phyloP scores from a whole-genome alignment of 306 rosid species.

The Lathyrus aphaca region DNA sequence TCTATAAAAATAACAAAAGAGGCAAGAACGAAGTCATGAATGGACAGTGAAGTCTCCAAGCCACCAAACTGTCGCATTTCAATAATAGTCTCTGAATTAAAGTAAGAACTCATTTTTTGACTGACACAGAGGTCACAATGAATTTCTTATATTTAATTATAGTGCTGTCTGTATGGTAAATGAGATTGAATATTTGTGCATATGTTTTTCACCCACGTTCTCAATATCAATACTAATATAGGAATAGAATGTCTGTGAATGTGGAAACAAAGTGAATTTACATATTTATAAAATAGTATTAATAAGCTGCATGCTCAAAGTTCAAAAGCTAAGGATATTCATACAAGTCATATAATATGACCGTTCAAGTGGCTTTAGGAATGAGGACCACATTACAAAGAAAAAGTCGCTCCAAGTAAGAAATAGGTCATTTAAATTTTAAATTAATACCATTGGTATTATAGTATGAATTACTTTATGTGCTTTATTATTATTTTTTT shows the following conservation, averaged over 20 bases:
- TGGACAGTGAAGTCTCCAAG: neutral
- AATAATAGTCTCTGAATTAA: neutral
- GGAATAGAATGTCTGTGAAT: conserved; percentile 19
- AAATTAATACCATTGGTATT: no score
- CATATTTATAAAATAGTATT: neutral
- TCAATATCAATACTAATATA: conserved; percentile 10
- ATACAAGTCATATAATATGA: neutral
- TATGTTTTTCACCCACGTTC: conserved; percentile 34
- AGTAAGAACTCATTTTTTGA: conserved; percentile 7
- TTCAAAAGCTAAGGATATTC: conserved; percentile 16
- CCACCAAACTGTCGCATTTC: neutral
- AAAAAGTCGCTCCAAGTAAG: neutral
- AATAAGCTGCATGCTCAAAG: conserved; percentile 20
- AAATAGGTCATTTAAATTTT: neutral
- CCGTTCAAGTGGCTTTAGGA: neutral
- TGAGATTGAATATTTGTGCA: neutral
- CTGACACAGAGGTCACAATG: conserved; percentile 6
- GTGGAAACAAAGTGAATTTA: conserved; percentile 6
- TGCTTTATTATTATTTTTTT: no score
- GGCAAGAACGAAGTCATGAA: neutral
- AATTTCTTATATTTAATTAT: conserved; percentile 14
- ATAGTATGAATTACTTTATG: no score
- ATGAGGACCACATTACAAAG: conserved; percentile 24
- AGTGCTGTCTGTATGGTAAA: neutral
- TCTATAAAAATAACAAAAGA: neutral